Conservation (phyloP, 148 eudicot species). For the Fagopyrum esculentum region DNA sequence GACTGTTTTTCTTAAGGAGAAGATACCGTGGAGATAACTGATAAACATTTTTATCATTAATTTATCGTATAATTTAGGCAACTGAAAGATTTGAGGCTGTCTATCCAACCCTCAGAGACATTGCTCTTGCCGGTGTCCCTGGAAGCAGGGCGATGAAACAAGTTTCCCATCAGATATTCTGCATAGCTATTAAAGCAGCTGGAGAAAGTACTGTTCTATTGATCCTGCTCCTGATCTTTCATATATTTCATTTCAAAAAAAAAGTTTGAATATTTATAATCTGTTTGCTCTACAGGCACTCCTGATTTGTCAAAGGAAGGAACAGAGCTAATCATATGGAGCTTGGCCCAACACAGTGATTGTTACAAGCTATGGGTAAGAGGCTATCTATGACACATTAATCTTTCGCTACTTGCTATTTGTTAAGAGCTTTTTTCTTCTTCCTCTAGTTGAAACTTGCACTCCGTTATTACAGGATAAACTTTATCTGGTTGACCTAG, state of each 20-base stretch:
- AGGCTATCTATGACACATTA: slow-evolving; percentile 10
- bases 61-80: slow-evolving; percentile 33
- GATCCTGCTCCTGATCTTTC: neutral
- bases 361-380: slow-evolving; percentile 82
- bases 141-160: slow-evolving; percentile 91
- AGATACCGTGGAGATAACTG: neutral
- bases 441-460: slow-evolving; percentile 13
- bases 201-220: slow-evolving; percentile 52
- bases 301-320: slow-evolving; percentile 70
- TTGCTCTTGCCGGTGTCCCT: slow-evolving; percentile 68
- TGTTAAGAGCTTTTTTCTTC: neutral
- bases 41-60: neutral
- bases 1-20: neutral
- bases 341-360: slow-evolving; percentile 50
- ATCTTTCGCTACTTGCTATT: neutral
- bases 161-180: slow-evolving; percentile 52
- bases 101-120: slow-evolving; percentile 71
- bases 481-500: slow-evolving; percentile 50
- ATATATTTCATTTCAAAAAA: neutral
- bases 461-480: slow-evolving; percentile 38
- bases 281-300: slow-evolving; percentile 33
- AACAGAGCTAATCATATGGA: slow-evolving; percentile 43
- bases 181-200: slow-evolving; percentile 49
- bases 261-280: neutral
- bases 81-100: slow-evolving; percentile 80